These are phyloP conservation scores for Beta corolliflora DNA, from an alignment of 179 eudicot species.

Conservation along the genomic window DNA sequence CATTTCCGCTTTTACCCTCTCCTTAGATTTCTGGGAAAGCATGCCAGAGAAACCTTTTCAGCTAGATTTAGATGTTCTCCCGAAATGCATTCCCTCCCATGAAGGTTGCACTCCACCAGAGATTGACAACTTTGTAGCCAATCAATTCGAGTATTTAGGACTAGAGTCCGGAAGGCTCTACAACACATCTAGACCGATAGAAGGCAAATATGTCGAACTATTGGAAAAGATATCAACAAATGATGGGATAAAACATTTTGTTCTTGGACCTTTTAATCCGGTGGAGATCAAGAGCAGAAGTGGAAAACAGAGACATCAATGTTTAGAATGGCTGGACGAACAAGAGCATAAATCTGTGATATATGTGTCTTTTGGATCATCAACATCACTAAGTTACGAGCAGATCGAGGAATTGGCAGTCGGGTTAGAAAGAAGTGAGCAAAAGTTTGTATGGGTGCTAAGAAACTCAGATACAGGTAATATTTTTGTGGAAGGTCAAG, in stretches of 20 bases:
- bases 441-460: conserved; percentile 57
- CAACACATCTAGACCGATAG: conserved; percentile 43
- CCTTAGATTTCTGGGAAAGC: conserved; percentile 29
- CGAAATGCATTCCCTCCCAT: conserved; percentile 32
- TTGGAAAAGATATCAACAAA: conserved; percentile 28
- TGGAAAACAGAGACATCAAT: conserved; percentile 26
- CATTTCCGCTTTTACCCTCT: conserved; percentile 37
- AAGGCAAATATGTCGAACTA: conserved; percentile 41
- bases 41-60: conserved; percentile 32
- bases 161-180: conserved; percentile 40
- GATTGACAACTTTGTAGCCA: conserved; percentile 23
- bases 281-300: not conserved
- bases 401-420: conserved; percentile 50
- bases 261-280: conserved; percentile 43
- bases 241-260: conserved; percentile 36
- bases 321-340: conserved; percentile 57
- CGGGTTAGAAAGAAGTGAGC: conserved; percentile 51
- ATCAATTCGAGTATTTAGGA: conserved; percentile 26
- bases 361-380: conserved; percentile 63
- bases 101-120: conserved; percentile 44
- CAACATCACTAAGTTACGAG: conserved; percentile 38
- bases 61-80: conserved; percentile 25
- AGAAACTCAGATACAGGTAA: conserved; percentile 56
- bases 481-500: conserved; percentile 27
- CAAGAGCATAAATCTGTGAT: conserved; percentile 47